A percentile compares a stretch with the other conserved stretches of the same genome.
Conservation (phyloP, 257 asterid genomes). For the Phtheirospermum japonicum region DNA sequence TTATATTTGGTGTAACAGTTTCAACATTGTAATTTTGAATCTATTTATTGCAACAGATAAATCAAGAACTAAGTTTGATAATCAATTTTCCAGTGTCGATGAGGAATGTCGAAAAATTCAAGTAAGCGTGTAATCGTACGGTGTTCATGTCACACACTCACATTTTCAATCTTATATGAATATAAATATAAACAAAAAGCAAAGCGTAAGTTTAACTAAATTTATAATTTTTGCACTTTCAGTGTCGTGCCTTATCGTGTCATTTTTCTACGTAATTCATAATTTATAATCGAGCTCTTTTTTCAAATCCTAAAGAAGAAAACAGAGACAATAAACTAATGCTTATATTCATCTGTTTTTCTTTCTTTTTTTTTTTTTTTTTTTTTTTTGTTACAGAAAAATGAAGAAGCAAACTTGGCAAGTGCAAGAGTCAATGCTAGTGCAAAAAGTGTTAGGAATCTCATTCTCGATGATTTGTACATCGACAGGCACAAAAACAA, state of each 20-base stretch:
- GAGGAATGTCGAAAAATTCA: conserved; percentile 35
- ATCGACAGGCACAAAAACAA: conserved; percentile 8
- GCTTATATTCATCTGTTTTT: neutral
- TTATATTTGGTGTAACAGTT: too few species aligned
- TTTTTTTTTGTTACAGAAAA: conserved; percentile 37
- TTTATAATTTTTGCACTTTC: too few species aligned
- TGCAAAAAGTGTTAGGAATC: conserved; percentile 13
- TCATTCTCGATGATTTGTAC: conserved; percentile 6
- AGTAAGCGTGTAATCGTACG: too few species aligned
- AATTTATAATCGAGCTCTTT: neutral
- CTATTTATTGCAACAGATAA: conserved; percentile 30
- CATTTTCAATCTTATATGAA: neutral
- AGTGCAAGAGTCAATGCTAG: neutral
- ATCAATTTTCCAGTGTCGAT: conserved; percentile 28
- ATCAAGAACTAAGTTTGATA: conserved; percentile 22
- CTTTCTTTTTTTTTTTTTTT: too few species aligned
- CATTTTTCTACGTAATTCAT: too few species aligned
- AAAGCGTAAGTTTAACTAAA: too few species aligned
- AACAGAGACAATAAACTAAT: neutral
- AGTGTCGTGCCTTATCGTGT: too few species aligned
- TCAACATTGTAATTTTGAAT: too few species aligned
- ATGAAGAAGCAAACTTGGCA: conserved; percentile 29
- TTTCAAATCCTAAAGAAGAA: neutral
- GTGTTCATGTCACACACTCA: too few species aligned
- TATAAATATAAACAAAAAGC: too few species aligned